Conservation (phyloP, 306 rosid genomes). For the Cucumis hystrix region DNA sequence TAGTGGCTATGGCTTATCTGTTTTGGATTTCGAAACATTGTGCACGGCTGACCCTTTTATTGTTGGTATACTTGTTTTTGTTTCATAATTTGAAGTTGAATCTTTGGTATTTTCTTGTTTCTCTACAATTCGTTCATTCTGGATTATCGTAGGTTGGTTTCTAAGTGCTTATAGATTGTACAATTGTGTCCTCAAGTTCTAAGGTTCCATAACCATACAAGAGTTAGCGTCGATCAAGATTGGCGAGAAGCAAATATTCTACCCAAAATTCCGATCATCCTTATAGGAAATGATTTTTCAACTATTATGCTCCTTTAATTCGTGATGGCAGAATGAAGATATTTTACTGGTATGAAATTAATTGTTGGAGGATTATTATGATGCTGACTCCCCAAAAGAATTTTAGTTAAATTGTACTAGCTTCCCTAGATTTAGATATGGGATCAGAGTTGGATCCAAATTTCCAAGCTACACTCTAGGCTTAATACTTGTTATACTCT, state of each 20-base stretch:
- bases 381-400: background rate
- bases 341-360: conserved; percentile 64
- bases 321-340: conserved; percentile 99
- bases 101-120: no score
- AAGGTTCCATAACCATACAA: conserved; percentile 86
- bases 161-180: no score
- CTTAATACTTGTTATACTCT: background rate
- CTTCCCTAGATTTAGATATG: background rate
- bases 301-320: conserved; percentile 91
- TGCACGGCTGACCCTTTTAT: no score
- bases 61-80: no score
- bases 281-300: conserved; percentile 92
- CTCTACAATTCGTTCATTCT: no score
- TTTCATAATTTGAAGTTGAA: no score
- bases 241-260: conserved; percentile 75
- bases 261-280: conserved; percentile 76
- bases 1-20: no score
- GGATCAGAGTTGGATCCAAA: background rate
- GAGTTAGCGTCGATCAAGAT: conserved; percentile 84
- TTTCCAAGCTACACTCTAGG: no score
- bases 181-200: no score
- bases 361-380: background rate
- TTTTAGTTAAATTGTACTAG: background rate
- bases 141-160: no score
- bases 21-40: no score